Conservation (phyloP, 2,329 filamentous ascomycete genomes). For the Fusarium penzigii region DNA sequence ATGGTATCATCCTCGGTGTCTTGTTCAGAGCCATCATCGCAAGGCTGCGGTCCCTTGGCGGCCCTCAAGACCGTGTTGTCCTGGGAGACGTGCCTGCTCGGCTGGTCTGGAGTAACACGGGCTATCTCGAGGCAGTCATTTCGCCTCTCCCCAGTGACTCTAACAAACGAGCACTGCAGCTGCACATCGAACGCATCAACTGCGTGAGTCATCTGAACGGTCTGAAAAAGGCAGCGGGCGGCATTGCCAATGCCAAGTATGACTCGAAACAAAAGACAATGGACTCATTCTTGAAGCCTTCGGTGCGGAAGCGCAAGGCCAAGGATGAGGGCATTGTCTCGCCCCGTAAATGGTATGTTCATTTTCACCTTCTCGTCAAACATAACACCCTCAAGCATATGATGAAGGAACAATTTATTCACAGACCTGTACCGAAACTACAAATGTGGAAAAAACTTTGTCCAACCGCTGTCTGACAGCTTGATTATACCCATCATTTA, state of each 20-base stretch:
- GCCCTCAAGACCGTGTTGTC: constrained; percentile 15
- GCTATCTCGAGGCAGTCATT: constrained; percentile 41
- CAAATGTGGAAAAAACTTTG: constrained; percentile 69
- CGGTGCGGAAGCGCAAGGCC: constrained; percentile 28
- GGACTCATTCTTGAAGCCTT: constrained; percentile 70
- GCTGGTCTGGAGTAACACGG: constrained; percentile 55
- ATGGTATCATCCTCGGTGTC: constrained; percentile 76
- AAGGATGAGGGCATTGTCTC: constrained; percentile 23
- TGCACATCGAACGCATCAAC: constrained; percentile 64
- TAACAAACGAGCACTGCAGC: constrained; percentile 22
- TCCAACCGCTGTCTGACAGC: constrained; percentile 81
- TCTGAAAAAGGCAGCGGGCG: constrained; percentile 77
- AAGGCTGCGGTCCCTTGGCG: constrained; percentile 42
- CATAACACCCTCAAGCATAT: constrained; percentile 41
- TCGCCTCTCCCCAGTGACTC: neutral
- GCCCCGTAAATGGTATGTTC: constrained; percentile 41
- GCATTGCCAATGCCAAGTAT: constrained; percentile 76
- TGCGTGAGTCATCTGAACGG: constrained; percentile 69
- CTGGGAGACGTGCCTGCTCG: constrained; percentile 15
- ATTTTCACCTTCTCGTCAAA: constrained; percentile 13
- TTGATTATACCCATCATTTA: constrained; percentile 14
- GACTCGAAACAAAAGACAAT: constrained; percentile 77
- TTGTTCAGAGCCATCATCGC: constrained; percentile 65
- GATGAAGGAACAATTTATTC: constrained; percentile 68
- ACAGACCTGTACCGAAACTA: constrained; percentile 83